Evolutionary conservation across 768 basidiomycete genomes (phyloP).

Genomic region (Suillus discolor): DNA sequence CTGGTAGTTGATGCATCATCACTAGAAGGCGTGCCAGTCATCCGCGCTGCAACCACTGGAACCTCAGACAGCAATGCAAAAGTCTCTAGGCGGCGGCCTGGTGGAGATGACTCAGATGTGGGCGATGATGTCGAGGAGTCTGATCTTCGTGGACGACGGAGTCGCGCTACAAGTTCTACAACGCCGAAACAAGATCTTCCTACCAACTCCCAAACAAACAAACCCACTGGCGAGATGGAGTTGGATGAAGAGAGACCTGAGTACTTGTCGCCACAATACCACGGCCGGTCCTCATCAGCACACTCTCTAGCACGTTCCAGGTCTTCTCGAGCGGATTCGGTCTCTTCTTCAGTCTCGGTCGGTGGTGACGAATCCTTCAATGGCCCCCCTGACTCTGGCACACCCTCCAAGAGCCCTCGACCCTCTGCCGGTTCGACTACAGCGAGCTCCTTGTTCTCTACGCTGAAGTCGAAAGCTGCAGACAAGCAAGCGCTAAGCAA

Average conservation of each 20-base stretch:
- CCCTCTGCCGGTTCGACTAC: slow-evolving; percentile 43
- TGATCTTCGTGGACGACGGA: slow-evolving; percentile 21
- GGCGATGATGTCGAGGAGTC: slow-evolving; percentile 27
- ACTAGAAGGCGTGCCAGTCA: slow-evolving; percentile 22
- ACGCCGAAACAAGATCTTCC: slow-evolving; percentile 30
- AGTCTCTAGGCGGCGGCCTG: slow-evolving; percentile 43
- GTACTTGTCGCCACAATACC: slow-evolving; percentile 17
- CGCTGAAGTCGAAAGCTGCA: slow-evolving; percentile 70
- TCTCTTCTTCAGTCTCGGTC: slow-evolving; percentile 36
- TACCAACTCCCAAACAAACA: slow-evolving; percentile 7
- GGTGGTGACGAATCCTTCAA: slow-evolving; percentile 31
- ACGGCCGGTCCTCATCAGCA: slow-evolving; percentile 46
- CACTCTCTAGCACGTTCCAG: slow-evolving; percentile 38
- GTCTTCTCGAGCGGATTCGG: slow-evolving; percentile 37
- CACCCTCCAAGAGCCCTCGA: slow-evolving; percentile 36
- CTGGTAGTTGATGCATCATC: slow-evolving; percentile 23
- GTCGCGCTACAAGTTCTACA: slow-evolving; percentile 29
- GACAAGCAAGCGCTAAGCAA: slow-evolving; percentile 89
- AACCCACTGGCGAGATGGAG: slow-evolving; percentile 19
- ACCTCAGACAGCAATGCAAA: slow-evolving; percentile 27
- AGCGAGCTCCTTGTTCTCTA: slow-evolving; percentile 70
- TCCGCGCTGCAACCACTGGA: slow-evolving; percentile 26
- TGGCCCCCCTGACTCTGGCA: slow-evolving; percentile 36
- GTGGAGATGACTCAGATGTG: slow-evolving; percentile 40
- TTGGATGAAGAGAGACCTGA: slow-evolving; percentile 21